Base-by-base conservation (phyloP, 2,329 filamentous ascomycete species). In the Sporothrix globosa region DNA sequence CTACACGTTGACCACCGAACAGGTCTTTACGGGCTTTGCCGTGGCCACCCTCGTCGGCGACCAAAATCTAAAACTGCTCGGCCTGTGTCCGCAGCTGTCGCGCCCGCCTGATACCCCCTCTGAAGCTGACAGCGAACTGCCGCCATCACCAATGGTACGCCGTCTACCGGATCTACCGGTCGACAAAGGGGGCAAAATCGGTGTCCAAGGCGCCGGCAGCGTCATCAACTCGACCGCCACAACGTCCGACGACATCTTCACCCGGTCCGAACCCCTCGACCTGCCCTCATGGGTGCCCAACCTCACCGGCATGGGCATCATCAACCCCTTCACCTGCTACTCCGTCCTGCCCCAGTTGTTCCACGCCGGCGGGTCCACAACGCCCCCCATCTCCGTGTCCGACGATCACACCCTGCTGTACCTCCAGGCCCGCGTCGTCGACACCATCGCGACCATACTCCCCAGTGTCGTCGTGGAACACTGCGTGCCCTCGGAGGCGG, bases 261-360 rank as follows among this genome's bases (percentile, higher is more conserved):
- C 48, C 19, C 19, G 0, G 4, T 21, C 48, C 2, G 48, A 53
- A 10, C 63, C 63, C 4, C n/a, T 67, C 9, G 48, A 53, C 30
- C 48, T 67, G 30, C 63, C 63, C 19, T 54, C 63, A n/a, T 67
- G 63, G 63, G 63, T 67, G 30, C 63, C 63, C 46, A 67, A 67
- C 30, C 19, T 67, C 30, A 67, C 63, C 10, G 63, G 63, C 30
- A 39, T 17, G 27, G 63, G 63, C 63, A 19, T 67, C 19, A 13
- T 44, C 30, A 67, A 67, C 30, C 63, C 63, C 3, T 53, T 54
- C 30, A 24, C 27, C 2, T 53, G 63, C 30, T 67, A 67, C 19
- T 67, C 63, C 11, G 63, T 67, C 4, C 34, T 67, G 63, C 63
- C 63, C 4, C 63, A 67, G n/a, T 19, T 52, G 2, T 53, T 67